These are phyloP conservation scores for Lactarius quietus DNA, from an alignment of 768 basidiomycete species.

Conservation along the genomic window DNA sequence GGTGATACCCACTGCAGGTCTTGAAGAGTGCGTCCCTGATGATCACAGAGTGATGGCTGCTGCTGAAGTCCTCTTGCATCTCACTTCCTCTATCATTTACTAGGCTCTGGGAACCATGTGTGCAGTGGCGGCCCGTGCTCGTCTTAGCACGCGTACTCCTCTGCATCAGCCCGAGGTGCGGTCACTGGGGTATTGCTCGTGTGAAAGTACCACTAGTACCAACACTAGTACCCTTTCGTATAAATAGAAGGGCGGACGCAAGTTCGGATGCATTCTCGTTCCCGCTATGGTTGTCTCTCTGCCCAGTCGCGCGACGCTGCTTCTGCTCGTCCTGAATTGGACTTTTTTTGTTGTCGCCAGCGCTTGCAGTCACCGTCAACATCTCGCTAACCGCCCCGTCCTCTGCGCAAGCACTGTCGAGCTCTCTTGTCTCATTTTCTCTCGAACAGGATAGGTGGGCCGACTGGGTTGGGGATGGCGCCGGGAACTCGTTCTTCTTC, in stretches of 20 bases:
- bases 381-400: conserved; percentile 13
- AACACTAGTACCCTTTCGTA: background rate
- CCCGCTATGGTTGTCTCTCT: background rate
- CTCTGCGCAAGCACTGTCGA: conserved; percentile 2
- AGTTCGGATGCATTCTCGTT: background rate
- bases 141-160: too few relatives aligned
- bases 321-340: background rate
- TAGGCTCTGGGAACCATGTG: too few relatives aligned
- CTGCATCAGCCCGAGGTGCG: too few relatives aligned
- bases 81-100: too few relatives aligned
- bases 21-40: too few relatives aligned
- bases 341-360: background rate
- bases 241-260: background rate
- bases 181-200: too few relatives aligned
- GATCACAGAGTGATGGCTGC: too few relatives aligned
- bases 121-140: too few relatives aligned
- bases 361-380: conserved; percentile 12
- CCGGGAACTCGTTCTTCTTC: conserved; percentile 55
- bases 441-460: conserved; percentile 69
- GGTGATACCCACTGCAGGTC: too few relatives aligned
- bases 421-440: conserved; percentile 52
- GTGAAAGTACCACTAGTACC: too few relatives aligned
- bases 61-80: too few relatives aligned
- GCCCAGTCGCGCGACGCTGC: background rate
- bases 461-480: conserved; percentile 56